phyloP scores from a whole-genome alignment of 306 rosid species.

The Hippophae tibetana region DNA sequence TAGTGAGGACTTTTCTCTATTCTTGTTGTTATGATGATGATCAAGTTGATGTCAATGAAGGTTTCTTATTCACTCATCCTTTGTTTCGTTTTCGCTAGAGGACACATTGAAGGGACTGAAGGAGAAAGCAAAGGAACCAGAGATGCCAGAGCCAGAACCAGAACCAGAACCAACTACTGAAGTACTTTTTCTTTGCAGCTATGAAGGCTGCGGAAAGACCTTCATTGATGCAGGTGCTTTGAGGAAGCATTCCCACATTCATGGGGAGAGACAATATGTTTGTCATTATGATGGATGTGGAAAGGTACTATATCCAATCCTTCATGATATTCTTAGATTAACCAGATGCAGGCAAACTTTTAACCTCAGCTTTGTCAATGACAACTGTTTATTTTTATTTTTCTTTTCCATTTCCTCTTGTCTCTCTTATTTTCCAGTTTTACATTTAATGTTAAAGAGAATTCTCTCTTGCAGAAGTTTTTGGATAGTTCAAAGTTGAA shows the following conservation, averaged over 20 bases:
- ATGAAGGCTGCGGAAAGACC: constrained; percentile 89
- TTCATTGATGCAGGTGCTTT: constrained; percentile 96
- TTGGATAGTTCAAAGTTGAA: constrained; percentile 96
- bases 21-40: neutral
- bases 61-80: constrained; percentile 5
- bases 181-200: constrained; percentile 97
- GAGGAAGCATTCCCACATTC: constrained; percentile 96
- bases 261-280: constrained; percentile 86
- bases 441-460: neutral
- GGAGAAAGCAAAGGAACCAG: constrained; percentile 61
- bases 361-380: too few species aligned
- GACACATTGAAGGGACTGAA: constrained; percentile 56
- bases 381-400: neutral
- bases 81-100: constrained; percentile 36
- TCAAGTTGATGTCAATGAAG: neutral
- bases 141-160: constrained; percentile 79
- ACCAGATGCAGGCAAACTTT: too few species aligned
- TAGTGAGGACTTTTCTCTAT: too few species aligned
- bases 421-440: neutral
- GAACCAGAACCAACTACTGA: constrained; percentile 97
- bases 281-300: constrained; percentile 92
- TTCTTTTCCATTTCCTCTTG: neutral
- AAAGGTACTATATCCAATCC: constrained; percentile 44
- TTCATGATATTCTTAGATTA: neutral
- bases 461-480: constrained; percentile 71